Percentiles rank a stretch among this genome's conserved stretches.
Conservation (phyloP, 1,284 basidiomycete species). For the Rhodofomes roseus region DNA sequence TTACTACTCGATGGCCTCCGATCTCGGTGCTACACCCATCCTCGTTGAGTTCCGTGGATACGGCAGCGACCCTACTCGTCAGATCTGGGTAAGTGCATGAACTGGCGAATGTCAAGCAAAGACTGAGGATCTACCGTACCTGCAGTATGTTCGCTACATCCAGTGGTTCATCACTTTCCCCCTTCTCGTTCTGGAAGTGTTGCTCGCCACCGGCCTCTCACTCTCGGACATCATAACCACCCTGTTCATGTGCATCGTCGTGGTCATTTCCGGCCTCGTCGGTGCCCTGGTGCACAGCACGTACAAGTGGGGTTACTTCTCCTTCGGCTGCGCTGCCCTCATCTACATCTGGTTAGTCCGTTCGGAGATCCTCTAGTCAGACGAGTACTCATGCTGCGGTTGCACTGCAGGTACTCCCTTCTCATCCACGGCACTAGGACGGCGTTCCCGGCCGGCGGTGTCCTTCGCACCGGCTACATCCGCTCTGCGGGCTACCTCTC, state of each 20-base stretch:
- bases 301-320: conserved; percentile 54
- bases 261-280: conserved; percentile 51
- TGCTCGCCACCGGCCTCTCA: conserved; percentile 50
- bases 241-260: conserved; percentile 50
- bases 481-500: conserved; percentile 39
- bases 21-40: conserved; percentile 50
- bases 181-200: conserved; percentile 43
- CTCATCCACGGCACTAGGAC: conserved; percentile 28
- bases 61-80: conserved; percentile 33
- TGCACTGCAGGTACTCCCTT: conserved; percentile 26
- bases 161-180: conserved; percentile 60
- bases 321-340: conserved; percentile 41
- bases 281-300: conserved; percentile 44
- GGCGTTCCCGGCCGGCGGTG: conserved; percentile 32
- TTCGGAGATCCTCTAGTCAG: background rate
- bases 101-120: too few species aligned
- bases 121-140: too few species aligned
- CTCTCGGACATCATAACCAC: conserved; percentile 50
- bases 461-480: conserved; percentile 40
- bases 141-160: conserved; percentile 49
- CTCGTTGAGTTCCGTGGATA: conserved; percentile 39
- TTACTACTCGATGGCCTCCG: conserved; percentile 57
- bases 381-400: background rate
- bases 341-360: conserved; percentile 44
- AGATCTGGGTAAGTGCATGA: conserved; percentile 46